phyloP scores from a whole-genome alignment of 2,329 filamentous ascomycete species.

The Phialocephala sp. region DNA sequence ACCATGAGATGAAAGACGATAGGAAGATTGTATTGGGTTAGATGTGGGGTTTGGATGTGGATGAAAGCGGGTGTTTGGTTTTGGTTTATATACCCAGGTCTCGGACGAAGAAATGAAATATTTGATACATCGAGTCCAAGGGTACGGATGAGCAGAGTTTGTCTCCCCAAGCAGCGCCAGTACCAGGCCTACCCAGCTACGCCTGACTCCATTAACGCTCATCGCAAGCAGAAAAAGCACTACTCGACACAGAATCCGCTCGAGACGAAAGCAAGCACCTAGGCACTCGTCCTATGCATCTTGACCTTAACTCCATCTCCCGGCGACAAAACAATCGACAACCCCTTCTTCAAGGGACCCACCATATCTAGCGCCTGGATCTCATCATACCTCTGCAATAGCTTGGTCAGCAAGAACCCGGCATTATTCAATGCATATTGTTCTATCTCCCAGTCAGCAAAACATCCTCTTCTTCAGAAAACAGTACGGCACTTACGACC shows the following conservation, averaged over 20 bases:
- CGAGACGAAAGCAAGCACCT: not conserved
- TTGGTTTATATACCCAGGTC: conserved; percentile 10
- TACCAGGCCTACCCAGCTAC: not conserved
- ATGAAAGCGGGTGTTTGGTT: conserved; percentile 10
- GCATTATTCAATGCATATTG: conserved; percentile 37
- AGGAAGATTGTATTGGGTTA: not conserved
- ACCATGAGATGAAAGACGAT: not conserved
- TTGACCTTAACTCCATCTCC: conserved; percentile 34
- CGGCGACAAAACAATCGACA: conserved; percentile 31
- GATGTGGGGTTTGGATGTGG: not conserved
- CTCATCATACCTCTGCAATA: conserved; percentile 42
- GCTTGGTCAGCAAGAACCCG: conserved; percentile 39
- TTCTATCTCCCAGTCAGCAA: conserved; percentile 14
- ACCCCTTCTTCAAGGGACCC: conserved; percentile 27
- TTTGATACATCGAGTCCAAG: not conserved
- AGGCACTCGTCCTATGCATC: conserved; percentile 29
- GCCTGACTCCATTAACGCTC: not conserved
- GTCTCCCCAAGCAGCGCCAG: not conserved
- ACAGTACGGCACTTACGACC: conserved; percentile 51
- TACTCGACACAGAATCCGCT: not conserved
- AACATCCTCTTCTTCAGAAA: conserved; percentile 17
- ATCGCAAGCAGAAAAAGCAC: not conserved
- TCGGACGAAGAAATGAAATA: conserved; percentile 7
- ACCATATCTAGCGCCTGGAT: conserved; percentile 33
- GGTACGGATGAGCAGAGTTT: not conserved